These are phyloP conservation scores for Naegleria gruberi DNA, from an alignment of 208 protist genomes.

Conservation along the genomic window DNA sequence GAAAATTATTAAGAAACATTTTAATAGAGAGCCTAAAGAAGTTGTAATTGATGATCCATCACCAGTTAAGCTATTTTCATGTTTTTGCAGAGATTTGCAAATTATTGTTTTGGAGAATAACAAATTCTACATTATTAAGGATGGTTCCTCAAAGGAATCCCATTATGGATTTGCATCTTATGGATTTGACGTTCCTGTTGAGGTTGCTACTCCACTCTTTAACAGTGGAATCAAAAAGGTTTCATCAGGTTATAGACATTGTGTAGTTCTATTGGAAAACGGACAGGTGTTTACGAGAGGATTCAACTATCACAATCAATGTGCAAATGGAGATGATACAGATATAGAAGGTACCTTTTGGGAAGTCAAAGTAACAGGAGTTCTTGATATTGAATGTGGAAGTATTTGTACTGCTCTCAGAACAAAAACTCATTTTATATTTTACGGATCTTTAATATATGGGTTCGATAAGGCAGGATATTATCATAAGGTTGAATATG, in stretches of 20 bases:
- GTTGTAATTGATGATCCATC: neutral
- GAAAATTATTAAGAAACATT: too few species aligned
- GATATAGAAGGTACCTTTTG: too few species aligned
- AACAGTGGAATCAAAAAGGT: too few species aligned
- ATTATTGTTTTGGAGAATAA: neutral
- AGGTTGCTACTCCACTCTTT: neutral
- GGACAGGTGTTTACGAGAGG: neutral
- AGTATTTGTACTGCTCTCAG: too few species aligned
- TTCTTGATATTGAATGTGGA: too few species aligned
- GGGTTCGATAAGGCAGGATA: too few species aligned
- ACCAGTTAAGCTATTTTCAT: neutral
- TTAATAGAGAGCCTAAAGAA: neutral
- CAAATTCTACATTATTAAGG: too few species aligned
- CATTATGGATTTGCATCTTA: neutral
- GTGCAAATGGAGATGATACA: neutral
- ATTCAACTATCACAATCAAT: neutral
- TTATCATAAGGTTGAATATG: too few species aligned
- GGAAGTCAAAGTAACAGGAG: too few species aligned
- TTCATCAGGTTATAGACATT: neutral
- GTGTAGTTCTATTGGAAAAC: neutral
- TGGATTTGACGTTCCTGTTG: neutral
- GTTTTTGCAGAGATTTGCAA: neutral
- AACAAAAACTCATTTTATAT: too few species aligned
- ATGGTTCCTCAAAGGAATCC: too few species aligned
- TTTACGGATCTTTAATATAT: too few species aligned